Conservation (phyloP, 441 rosid species). For the Euphorbia celastroides region DNA sequence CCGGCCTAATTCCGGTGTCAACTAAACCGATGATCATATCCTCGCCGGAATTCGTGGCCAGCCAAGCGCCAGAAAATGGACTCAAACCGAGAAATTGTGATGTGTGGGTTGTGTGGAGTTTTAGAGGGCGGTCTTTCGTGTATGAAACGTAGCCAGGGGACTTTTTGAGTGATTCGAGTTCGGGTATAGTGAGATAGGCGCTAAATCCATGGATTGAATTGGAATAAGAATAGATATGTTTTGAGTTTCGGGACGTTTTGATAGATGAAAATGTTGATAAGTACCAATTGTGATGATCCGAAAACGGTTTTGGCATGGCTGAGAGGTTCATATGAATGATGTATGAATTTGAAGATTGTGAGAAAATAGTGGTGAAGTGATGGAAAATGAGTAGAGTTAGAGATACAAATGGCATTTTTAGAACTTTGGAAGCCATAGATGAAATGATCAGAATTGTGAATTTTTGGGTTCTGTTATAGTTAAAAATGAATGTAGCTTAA, state of each 20-base stretch:
- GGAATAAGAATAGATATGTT: constrained; percentile 38
- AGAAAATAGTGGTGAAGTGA: neutral
- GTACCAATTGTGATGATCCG: constrained; percentile 48
- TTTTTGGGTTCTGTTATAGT: neutral
- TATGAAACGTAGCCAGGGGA: constrained; percentile 43
- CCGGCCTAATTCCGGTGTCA: constrained; percentile 76
- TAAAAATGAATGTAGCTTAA: neutral
- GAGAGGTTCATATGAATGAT: constrained; percentile 55
- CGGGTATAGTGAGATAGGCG: constrained; percentile 36
- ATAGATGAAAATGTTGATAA: constrained; percentile 36
- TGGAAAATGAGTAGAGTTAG: constrained; percentile 10
- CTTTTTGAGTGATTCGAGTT: constrained; percentile 43
- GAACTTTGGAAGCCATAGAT: constrained; percentile 19
- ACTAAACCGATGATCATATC: constrained; percentile 59
- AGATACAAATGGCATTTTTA: neutral
- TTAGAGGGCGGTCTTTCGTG: constrained; percentile 36
- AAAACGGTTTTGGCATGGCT: constrained; percentile 49
- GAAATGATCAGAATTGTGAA: neutral
- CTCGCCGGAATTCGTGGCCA: constrained; percentile 55
- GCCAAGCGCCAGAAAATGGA: constrained; percentile 58
- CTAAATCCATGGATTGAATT: constrained; percentile 50
- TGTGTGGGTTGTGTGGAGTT: constrained; percentile 62
- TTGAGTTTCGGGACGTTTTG: constrained; percentile 15
- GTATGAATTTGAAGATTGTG: constrained; percentile 28
- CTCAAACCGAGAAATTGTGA: constrained; percentile 63